These are phyloP conservation scores for Fusarium subglutinans DNA, from an alignment of 2,329 filamentous ascomycete genomes.

Conservation along the genomic window DNA sequence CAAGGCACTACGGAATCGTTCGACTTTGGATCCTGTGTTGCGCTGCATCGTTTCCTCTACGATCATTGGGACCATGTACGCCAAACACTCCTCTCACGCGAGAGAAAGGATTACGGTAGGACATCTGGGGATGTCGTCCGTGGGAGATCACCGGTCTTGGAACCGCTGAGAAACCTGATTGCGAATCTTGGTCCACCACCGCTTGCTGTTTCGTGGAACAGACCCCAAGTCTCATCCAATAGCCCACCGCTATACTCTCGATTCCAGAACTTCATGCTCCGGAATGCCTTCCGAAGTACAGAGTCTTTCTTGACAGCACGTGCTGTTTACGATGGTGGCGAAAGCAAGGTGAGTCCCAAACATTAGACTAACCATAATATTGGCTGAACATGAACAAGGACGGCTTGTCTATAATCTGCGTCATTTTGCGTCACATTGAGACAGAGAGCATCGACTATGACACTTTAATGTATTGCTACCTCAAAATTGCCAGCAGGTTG, in stretches of 20 bases:
- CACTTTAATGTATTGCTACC: slow-evolving; percentile 72
- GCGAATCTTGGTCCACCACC: slow-evolving; percentile 73
- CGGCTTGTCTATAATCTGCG: slow-evolving; percentile 73
- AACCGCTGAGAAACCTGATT: slow-evolving; percentile 69
- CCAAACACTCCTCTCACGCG: slow-evolving; percentile 69
- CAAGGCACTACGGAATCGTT: slow-evolving; percentile 61
- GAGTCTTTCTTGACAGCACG: slow-evolving; percentile 72
- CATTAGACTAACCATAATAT: background rate
- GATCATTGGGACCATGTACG: slow-evolving; percentile 77
- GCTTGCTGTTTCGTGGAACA: slow-evolving; percentile 74
- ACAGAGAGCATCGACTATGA: slow-evolving; percentile 72
- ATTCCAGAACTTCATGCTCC: slow-evolving; percentile 78
- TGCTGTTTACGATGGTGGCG: slow-evolving; percentile 75
- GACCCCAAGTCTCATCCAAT: slow-evolving; percentile 71
- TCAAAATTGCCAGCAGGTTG: slow-evolving; percentile 75
- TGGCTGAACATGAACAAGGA: slow-evolving; percentile 59
- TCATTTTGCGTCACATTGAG: slow-evolving; percentile 74
- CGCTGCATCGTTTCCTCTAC: slow-evolving; percentile 74
- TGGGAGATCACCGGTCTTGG: slow-evolving; percentile 65
- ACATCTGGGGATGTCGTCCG: slow-evolving; percentile 63
- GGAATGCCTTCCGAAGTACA: slow-evolving; percentile 71
- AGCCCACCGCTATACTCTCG: slow-evolving; percentile 71
- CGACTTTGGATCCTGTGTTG: slow-evolving; percentile 76
- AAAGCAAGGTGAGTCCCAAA: slow-evolving; percentile 65
- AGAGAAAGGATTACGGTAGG: slow-evolving; percentile 65